A percentile compares a stretch with the other conserved stretches of the same genome.
Evolutionary conservation across 164 flowering plant genomes (phyloP).

Genomic region (Warburgia ugandensis): DNA sequence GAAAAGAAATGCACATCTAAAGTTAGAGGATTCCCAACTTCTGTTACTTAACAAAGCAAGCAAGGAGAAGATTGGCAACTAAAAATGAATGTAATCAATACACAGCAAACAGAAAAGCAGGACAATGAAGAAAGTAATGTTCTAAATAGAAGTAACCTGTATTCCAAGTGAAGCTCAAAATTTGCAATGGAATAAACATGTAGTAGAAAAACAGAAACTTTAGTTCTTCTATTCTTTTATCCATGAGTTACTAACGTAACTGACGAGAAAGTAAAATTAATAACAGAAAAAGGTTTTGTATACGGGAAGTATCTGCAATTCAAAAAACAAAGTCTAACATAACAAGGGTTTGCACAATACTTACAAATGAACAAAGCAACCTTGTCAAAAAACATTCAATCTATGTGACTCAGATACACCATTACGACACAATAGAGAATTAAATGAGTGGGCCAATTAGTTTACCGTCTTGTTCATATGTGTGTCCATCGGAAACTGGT

Average conservation of each 20-base stretch:
- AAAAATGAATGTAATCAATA: not conserved
- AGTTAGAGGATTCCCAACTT: not conserved
- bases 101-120: not conserved
- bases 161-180: no score
- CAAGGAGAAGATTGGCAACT: not conserved
- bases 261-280: no score
- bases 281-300: not conserved
- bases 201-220: no score
- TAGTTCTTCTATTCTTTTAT: no score
- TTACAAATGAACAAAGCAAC: not conserved
- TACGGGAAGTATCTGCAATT: not conserved
- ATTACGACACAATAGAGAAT: not conserved
- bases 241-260: no score
- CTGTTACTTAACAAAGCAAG: not conserved
- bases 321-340: not conserved
- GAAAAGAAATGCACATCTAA: conserved; percentile 5
- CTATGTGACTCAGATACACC: not conserved
- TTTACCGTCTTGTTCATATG: conserved; percentile 64
- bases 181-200: no score
- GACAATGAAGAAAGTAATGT: not conserved
- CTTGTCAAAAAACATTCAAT: not conserved
- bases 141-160: not conserved
- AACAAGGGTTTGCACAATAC: not conserved
- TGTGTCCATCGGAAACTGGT: conserved; percentile 29
- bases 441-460: not conserved